These are phyloP conservation scores for Pisolithus tinctorius DNA, from an alignment of 768 basidiomycete genomes.

Conservation along the genomic window DNA sequence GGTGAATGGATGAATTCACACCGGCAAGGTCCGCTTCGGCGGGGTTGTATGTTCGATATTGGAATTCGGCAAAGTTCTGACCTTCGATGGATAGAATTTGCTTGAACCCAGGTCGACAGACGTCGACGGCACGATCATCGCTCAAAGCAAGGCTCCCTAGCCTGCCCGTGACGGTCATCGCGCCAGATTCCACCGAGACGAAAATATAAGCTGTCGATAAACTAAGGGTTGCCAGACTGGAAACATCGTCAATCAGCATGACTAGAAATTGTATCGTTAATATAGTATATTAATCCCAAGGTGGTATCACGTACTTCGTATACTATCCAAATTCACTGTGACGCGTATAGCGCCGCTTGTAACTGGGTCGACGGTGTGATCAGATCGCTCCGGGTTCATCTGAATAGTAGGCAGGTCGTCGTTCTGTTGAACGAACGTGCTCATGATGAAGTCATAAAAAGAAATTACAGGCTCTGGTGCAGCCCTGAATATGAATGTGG, in stretches of 20 bases:
- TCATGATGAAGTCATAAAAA: conserved; percentile 96
- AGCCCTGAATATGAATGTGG: conserved; percentile 84
- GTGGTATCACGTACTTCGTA: conserved; percentile 51
- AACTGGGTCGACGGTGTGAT: conserved; percentile 1
- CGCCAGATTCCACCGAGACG: conserved; percentile 62
- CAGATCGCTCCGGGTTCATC: conserved; percentile 6
- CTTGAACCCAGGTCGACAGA: conserved; percentile 63
- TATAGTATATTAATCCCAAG: background rate
- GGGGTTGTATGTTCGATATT: conserved; percentile 87
- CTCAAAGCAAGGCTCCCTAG: conserved; percentile 78
- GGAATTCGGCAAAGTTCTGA: conserved; percentile 88
- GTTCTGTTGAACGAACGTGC: conserved; percentile 71
- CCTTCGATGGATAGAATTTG: conserved; percentile 91
- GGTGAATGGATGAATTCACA: conserved; percentile 73
- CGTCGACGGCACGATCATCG: conserved; percentile 56
- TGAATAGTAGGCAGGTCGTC: conserved; percentile 6
- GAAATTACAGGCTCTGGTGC: conserved; percentile 87
- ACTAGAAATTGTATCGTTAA: conserved; percentile 39
- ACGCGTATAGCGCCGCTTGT: conserved; percentile 65
- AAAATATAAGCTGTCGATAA: conserved; percentile 86
- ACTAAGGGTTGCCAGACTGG: conserved; percentile 77
- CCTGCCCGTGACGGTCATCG: conserved; percentile 72
- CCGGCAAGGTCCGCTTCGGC: conserved; percentile 62
- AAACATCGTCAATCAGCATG: conserved; percentile 62
- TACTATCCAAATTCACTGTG: conserved; percentile 73